Percentiles rank a stretch among this genome's conserved stretches.
Evolutionary conservation across 2,329 filamentous ascomycete genomes (phyloP).

Genomic region (Lasiodiplodia sp.): DNA sequence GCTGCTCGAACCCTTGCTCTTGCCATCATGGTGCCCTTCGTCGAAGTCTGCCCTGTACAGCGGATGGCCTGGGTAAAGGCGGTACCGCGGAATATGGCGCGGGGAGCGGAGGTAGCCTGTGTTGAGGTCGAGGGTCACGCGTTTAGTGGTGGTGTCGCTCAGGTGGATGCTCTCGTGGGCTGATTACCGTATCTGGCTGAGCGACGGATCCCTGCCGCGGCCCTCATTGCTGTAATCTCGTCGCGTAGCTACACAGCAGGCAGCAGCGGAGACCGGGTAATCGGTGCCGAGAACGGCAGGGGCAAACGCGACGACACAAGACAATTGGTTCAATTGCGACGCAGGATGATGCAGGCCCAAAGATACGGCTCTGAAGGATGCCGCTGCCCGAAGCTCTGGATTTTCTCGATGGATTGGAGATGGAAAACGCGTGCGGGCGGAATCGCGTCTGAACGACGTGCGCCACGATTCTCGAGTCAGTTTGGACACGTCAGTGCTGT

Average conservation of each 20-base stretch:
- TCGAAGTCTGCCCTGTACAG: neutral
- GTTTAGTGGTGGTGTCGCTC: slow-evolving; percentile 15
- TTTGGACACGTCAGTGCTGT: slow-evolving; percentile 13
- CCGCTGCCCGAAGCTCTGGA: neutral
- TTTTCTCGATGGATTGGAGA: neutral
- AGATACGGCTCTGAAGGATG: neutral
- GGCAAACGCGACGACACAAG: neutral
- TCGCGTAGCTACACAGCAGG: slow-evolving; percentile 5
- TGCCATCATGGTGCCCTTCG: neutral
- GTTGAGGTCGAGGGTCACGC: neutral
- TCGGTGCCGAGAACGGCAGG: neutral
- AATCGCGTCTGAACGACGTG: slow-evolving; percentile 2
- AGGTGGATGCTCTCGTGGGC: slow-evolving; percentile 2
- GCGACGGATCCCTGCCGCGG: slow-evolving; percentile 5
- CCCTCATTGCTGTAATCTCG: neutral
- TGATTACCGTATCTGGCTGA: slow-evolving; percentile 22
- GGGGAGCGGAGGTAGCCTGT: slow-evolving; percentile 17
- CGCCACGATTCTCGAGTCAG: neutral
- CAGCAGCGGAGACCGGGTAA: neutral
- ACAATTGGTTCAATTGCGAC: neutral
- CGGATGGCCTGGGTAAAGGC: slow-evolving; percentile 8
- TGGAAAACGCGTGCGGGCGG: slow-evolving; percentile 12
- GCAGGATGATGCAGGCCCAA: neutral
- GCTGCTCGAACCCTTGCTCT: neutral
- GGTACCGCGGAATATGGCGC: slow-evolving; percentile 9